Evolutionary conservation across 805 yeast species (phyloP).

Genomic region (Candida ascalaphidarum): DNA sequence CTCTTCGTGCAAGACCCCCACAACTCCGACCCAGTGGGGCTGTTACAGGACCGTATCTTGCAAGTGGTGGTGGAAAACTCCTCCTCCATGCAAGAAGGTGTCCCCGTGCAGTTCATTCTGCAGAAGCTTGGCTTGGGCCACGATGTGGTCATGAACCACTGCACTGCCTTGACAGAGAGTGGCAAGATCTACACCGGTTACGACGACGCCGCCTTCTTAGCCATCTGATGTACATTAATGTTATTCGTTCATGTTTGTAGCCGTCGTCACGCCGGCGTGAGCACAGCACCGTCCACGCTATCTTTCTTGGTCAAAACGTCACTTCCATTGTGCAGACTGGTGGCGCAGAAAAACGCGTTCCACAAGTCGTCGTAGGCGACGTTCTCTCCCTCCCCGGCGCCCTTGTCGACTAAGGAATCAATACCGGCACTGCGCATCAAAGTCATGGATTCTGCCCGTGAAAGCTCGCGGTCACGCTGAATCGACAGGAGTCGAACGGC

Average conservation of each 20-base stretch:
- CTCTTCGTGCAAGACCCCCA: slow-evolving; percentile 23
- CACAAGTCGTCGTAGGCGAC: slow-evolving; percentile 53
- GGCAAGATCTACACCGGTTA: slow-evolving; percentile 65
- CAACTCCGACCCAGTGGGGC: slow-evolving; percentile 14
- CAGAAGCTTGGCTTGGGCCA: slow-evolving; percentile 45
- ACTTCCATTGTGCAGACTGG: slow-evolving; percentile 2
- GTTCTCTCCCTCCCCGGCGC: slow-evolving; percentile 45
- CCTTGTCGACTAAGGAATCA: slow-evolving; percentile 36
- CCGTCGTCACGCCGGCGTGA: too few species aligned
- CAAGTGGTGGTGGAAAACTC: slow-evolving; percentile 42
- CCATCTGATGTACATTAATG: slow-evolving; percentile 1
- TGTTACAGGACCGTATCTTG: slow-evolving; percentile 36
- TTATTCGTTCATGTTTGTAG: too few species aligned
- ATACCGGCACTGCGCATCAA: slow-evolving; percentile 42
- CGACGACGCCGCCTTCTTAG: slow-evolving; percentile 53
- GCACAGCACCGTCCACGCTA: too few species aligned
- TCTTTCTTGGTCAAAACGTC: too few species aligned
- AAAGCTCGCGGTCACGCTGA: slow-evolving; percentile 26
- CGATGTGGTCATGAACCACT: slow-evolving; percentile 40
- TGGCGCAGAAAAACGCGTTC: slow-evolving; percentile 46
- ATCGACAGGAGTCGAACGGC: too few species aligned
- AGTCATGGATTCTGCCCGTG: slow-evolving; percentile 45
- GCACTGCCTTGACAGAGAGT: slow-evolving; percentile 51
- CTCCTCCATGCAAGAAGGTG: slow-evolving; percentile 63
- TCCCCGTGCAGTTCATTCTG: slow-evolving; percentile 55